Conservation (phyloP, 768 basidiomycete species). For the Crassisporium funariophilum region DNA sequence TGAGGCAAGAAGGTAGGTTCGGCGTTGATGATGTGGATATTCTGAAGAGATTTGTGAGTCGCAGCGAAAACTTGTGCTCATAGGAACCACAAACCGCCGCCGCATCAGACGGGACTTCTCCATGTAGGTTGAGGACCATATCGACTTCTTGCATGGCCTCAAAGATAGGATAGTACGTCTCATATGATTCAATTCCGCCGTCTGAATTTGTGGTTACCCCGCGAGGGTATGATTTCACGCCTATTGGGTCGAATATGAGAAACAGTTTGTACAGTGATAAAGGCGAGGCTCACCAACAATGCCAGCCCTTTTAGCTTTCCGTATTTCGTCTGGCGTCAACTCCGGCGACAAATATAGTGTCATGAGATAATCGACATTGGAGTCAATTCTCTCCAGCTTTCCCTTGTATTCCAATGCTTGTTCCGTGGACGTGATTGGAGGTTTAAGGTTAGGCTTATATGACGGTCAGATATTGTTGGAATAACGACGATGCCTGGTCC, state of each 20-base stretch:
- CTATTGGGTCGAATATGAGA: conserved; percentile 22
- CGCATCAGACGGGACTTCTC: conserved; percentile 92
- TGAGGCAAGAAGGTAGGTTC: conserved; percentile 90
- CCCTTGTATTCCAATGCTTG: conserved; percentile 81
- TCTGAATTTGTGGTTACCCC: conserved; percentile 98
- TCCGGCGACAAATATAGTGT: conserved; percentile 93
- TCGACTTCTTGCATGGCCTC: conserved; percentile 90
- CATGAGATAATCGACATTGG: conserved; percentile 87
- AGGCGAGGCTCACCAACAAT: conserved; percentile 54
- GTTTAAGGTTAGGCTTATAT: conserved; percentile 85
- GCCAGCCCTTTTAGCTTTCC: conserved; percentile 83
- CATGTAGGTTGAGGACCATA: conserved; percentile 96
- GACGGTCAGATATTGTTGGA: conserved; percentile 9
- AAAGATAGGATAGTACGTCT: conserved; percentile 90
- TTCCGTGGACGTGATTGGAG: conserved; percentile 82
- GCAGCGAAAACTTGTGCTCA: neutral
- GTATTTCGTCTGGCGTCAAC: conserved; percentile 88
- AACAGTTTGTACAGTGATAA: neutral
- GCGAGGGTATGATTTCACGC: conserved; percentile 96
- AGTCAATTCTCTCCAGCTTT: conserved; percentile 72
- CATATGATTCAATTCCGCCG: conserved; percentile 94
- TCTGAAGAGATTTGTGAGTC: conserved; percentile 43
- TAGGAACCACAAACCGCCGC: conserved; percentile 43
- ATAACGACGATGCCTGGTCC: conserved; percentile 15
- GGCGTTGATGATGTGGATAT: conserved; percentile 92